Base-by-base conservation (phyloP, 257 asterid genomes). In the Leptodermis oblonga region DNA sequence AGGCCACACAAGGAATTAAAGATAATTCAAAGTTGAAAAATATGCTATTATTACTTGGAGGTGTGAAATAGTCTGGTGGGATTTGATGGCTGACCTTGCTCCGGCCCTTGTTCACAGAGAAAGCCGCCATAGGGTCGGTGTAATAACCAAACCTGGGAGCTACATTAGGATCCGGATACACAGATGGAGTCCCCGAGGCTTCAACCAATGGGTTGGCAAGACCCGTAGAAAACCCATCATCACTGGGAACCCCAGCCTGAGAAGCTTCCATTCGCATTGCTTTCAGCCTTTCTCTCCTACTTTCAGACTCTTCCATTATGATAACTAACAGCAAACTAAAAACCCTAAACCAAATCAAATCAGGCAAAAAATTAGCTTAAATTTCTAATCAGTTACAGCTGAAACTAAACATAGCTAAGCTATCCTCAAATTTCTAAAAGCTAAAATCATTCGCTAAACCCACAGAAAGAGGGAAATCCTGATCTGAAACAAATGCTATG, bases 101-200 rank as follows among this genome's bases (percentile, higher is more conserved):
- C 75, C 74, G 69, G 81, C 82, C 75, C 82, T 72, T 86, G 73
- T 74, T 77, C 48, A 85, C 82, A 14, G 95, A 84, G 80, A 78
- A 92, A 62, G 98, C 98, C 23, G 95, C 60, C 96, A 84, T 76
- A 37, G 98, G 97, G 67, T 90, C 91, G 0, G 98, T 90, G 69
- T 92, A 90, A 69, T 69, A 92, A 80, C 84, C 96, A 76, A 92
- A 92, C 80, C 97, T 86, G 5, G 84, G 80, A 69, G 80, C 63
- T 64, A 72, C 55, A 68, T 39, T 43, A 25, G 78, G 79, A 58
- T 71, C 54, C 0, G 33, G 54, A 22, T 4, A n/a, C 43, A 54
- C 39, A 42, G 63, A 22, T 7, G 83, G 59, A 78, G 78, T 1
- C 4, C 75, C 48, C 62, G 81, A 66, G 25, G 80, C 33, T 77